phyloP scores from a whole-genome alignment of 1,284 basidiomycete genomes.

The Cronartium quercuum region DNA sequence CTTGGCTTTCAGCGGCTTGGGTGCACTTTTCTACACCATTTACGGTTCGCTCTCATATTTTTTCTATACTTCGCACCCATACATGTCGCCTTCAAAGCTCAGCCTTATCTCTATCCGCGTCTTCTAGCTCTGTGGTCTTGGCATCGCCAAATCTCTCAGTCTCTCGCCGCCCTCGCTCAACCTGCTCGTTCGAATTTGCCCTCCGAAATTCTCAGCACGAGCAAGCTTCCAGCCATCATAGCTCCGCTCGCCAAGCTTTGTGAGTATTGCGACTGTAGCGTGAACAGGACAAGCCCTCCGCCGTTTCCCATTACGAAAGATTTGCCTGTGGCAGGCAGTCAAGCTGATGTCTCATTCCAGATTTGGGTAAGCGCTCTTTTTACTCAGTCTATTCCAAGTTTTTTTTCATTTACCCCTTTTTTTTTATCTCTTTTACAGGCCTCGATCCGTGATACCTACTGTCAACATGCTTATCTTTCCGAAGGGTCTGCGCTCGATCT shows the following conservation, averaged over 20 bases:
- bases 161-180: background rate
- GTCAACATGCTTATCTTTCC: slow-evolving; percentile 32
- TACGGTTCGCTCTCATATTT: too few relatives aligned
- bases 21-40: too few relatives aligned
- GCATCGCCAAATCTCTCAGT: slow-evolving; percentile 2
- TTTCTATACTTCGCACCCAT: too few relatives aligned
- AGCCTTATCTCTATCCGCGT: background rate
- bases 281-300: slow-evolving; percentile 18
- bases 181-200: background rate
- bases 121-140: background rate
- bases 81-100: too few relatives aligned
- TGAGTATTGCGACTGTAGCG: slow-evolving; percentile 21
- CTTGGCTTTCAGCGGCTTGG: too few relatives aligned
- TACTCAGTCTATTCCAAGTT: background rate
- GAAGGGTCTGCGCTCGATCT: slow-evolving; percentile 31
- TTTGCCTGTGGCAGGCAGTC: background rate
- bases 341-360: background rate
- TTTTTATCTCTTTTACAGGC: slow-evolving; percentile 1
- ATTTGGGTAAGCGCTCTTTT: slow-evolving; percentile 24
- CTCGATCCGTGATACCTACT: slow-evolving; percentile 36
- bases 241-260: slow-evolving; percentile 2
- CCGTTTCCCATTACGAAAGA: background rate
- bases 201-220: background rate
- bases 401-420: background rate
- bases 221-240: slow-evolving; percentile 13